Base-by-base conservation (phyloP, 371 early-diverging fungal species). In the Blakeslea trispora region DNA sequence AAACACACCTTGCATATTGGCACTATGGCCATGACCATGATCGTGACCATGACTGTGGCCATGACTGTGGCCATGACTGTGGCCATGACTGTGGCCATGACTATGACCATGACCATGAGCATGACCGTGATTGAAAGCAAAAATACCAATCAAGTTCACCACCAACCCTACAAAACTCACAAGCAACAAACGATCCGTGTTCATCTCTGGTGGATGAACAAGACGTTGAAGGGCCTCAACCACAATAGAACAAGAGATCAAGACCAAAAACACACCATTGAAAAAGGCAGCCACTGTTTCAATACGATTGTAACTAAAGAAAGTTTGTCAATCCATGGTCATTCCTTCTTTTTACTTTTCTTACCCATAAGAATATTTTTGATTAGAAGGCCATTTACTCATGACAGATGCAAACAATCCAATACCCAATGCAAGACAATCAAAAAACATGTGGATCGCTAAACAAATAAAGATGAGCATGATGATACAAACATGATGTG, bases 391-490 rank as follows among this genome's bases (percentile, higher is more conserved):
- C 94, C 95, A 94, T 72, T 92, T 93, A 60, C 89, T 86, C 81
- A 95, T 89, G 3, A 96, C 92, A 3, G 91, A 85, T 4, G 96
- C 96, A 49, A 89, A 79, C 6, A 97, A 71, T 21, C 93, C 91
- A 34, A 95, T 86, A 2, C 87, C 91, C 52, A 97, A 66, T 10
- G 95, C 96, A 63, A 94, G 75, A 59, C 93, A 95, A 68, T 97
- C 98, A 72, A 97, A 97, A 56, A 96, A 85, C 98, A 97, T 97
- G 71, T 97, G 98, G 50, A 96, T 93, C 22, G 96, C 92, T 83
- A 66, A 18, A 24, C 15, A 41, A 17, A 9, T 45, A 17, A 40
- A 17, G 9, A 7, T n/a, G n/a, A n/a, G n/a, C n/a, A n/a, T n/a
- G n/a, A n/a, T n/a, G n/a, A n/a, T 22, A 11, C 3, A 52, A 8